Evolutionary conservation across 1,139 yeast species (phyloP), one percentile per base, ranked within the genome.

Genomic region (Dujonia santamariae): DNA sequence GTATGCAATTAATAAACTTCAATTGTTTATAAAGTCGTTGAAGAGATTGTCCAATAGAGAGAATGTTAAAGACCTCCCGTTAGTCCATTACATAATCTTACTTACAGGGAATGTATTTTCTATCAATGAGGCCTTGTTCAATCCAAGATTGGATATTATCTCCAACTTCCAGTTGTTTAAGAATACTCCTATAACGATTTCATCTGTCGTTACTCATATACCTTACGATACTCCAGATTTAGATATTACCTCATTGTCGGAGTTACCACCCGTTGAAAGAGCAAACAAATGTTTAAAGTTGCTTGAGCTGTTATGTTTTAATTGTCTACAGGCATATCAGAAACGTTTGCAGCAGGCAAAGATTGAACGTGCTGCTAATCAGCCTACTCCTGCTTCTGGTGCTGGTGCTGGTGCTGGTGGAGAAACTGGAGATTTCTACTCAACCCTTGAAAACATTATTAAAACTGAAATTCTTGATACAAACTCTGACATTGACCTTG

Each of bases 271-370:
- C 4, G 38, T 47, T 3, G 53, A 56, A 18, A 46, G 51, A 11
- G 60, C 67, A 3, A 27, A 52, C 13, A 66, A 63, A 30, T 60
- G 73, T 30, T 44, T 72, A 20, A 58, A 54, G 32, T 50, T 63
- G 14, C 53, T 75, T 26, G 67, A 62, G 28, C 36, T 50, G 1
- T 54, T 75, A 32, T 54, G 67, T 30, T 35, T 43, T 5, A 67
- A 63, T 35, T 67, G 81, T 11, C 51, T 67, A 9, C 61, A 61
- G 15, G 74, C 79, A 0, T 77, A 78, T 45, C 64, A 67, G 36
- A 71, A 65, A 39, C 64, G 70, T 35, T 48, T 75, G 34, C 63
- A 56, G 15, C 70, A 58, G 37, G 72, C 78, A 1, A 54, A 60
- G 33, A 27, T 50, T 28, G 79, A 69, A 39, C 53, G 43, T 35